Evolutionary conservation across 2,329 filamentous ascomycete genomes (phyloP).

Genomic region (Neophaeococcomyces aloes): DNA sequence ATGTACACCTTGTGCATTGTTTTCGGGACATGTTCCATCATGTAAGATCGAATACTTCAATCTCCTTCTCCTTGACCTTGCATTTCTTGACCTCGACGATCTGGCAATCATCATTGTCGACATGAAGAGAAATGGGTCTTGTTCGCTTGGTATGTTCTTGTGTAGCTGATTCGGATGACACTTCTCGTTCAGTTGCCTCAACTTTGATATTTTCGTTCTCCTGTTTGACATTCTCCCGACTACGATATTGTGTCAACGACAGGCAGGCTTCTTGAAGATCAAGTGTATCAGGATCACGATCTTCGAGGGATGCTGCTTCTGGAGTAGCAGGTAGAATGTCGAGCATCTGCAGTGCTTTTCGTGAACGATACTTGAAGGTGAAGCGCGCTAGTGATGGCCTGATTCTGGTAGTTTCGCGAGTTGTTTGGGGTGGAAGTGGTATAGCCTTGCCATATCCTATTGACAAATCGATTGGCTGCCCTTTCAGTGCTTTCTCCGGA

Average conservation of each 20-base stretch:
- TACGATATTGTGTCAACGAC: neutral
- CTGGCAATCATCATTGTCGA: neutral
- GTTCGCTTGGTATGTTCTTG: neutral
- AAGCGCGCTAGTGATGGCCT: neutral
- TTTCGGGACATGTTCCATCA: neutral
- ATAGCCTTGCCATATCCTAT: neutral
- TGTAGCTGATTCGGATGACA: neutral
- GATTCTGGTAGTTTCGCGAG: neutral
- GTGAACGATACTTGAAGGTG: constrained; percentile 3
- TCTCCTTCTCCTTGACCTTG: neutral
- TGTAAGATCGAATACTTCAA: constrained; percentile 1
- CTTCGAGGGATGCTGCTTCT: neutral
- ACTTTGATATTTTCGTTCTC: neutral
- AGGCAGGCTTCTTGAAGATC: neutral
- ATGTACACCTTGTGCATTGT: neutral
- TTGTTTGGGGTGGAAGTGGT: neutral
- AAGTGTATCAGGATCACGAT: constrained; percentile 1
- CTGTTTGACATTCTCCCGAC: neutral
- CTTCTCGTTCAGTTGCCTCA: too few species aligned
- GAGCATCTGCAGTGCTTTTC: constrained; percentile 1
- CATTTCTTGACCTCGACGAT: constrained; percentile 2
- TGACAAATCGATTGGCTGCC: constrained; percentile 5
- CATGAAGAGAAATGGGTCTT: neutral
- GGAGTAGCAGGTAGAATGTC: constrained; percentile 1
- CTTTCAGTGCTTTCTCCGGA: constrained; percentile 10